A percentile compares a stretch with the other conserved stretches of the same genome.
Evolutionary conservation across 306 rosid genomes (phyloP).

Genomic region (Acmispon strigosus): DNA sequence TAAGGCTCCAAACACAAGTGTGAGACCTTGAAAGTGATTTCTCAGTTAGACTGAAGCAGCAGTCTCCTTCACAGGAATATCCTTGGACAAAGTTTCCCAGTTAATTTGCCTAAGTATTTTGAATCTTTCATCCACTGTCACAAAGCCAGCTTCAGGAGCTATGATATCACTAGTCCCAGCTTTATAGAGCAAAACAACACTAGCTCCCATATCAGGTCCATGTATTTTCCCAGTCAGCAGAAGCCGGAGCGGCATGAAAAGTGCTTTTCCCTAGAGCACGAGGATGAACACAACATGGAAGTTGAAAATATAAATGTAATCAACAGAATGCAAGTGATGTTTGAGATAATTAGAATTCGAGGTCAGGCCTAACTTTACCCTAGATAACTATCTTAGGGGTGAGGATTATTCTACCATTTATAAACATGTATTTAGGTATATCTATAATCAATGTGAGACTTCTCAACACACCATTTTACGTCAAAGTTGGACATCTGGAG

Average conservation of each 20-base stretch:
- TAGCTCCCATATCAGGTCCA: constrained; percentile 81
- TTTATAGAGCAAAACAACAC: constrained; percentile 53
- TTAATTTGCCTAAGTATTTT: constrained; percentile 47
- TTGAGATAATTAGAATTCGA: background rate
- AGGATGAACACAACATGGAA: background rate
- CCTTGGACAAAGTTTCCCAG: constrained; percentile 64
- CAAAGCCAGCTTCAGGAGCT: constrained; percentile 51
- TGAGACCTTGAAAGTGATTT: constrained; percentile 19
- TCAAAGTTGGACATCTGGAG: too few species aligned
- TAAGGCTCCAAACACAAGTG: background rate
- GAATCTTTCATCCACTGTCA: constrained; percentile 57
- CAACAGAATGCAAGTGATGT: background rate
- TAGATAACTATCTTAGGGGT: too few species aligned
- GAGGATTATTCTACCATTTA: too few species aligned
- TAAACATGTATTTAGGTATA: too few species aligned
- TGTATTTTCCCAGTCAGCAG: constrained; percentile 89
- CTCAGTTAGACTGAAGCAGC: constrained; percentile 35
- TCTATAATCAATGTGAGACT: too few species aligned
- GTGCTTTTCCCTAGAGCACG: constrained; percentile 68
- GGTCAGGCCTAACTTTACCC: background rate
- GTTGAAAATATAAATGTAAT: background rate
- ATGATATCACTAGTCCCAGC: constrained; percentile 51
- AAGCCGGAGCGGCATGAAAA: constrained; percentile 93
- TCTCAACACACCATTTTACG: too few species aligned
- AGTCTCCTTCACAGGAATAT: constrained; percentile 38